These are phyloP conservation scores for Mollisia scopiformis DNA, from an alignment of 2,329 filamentous ascomycete genomes.

Conservation along the genomic window DNA sequence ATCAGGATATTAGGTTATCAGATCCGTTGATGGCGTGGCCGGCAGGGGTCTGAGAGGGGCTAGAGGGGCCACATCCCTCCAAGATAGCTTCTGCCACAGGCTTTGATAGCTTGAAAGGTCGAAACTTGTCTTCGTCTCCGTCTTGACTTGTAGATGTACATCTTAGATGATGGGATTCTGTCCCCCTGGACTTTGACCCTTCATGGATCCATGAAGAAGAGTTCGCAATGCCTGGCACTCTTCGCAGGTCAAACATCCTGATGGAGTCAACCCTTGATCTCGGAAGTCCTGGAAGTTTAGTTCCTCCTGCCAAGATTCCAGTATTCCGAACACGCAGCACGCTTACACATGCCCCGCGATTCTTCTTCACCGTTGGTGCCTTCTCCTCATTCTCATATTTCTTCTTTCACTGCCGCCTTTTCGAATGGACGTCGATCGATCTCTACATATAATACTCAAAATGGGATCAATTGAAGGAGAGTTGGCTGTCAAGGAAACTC, in stretches of 20 bases:
- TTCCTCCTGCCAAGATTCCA: neutral
- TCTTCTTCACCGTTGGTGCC: neutral
- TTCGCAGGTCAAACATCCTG: no score
- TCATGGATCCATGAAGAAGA: no score
- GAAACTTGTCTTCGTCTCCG: no score
- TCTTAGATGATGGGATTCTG: no score
- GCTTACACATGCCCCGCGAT: neutral
- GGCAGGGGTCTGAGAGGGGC: neutral
- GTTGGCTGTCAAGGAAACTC: conserved; percentile 11
- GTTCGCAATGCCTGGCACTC: no score
- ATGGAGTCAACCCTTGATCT: neutral
- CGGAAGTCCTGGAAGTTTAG: neutral
- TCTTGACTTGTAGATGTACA: no score
- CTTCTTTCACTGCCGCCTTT: neutral
- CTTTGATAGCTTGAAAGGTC: neutral
- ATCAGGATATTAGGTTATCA: conserved; percentile 10
- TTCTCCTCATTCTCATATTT: neutral
- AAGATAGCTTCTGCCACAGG: neutral
- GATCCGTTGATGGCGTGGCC: conserved; percentile 10
- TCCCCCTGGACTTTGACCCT: no score
- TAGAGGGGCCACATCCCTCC: neutral
- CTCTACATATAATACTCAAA: neutral
- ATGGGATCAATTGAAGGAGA: conserved; percentile 11
- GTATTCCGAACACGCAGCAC: neutral
- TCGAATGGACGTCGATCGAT: neutral